Evolutionary conservation across 2,329 filamentous ascomycete species (phyloP), one percentile per base, ranked within the genome.

Genomic region (Sarocladium brachiariae): DNA sequence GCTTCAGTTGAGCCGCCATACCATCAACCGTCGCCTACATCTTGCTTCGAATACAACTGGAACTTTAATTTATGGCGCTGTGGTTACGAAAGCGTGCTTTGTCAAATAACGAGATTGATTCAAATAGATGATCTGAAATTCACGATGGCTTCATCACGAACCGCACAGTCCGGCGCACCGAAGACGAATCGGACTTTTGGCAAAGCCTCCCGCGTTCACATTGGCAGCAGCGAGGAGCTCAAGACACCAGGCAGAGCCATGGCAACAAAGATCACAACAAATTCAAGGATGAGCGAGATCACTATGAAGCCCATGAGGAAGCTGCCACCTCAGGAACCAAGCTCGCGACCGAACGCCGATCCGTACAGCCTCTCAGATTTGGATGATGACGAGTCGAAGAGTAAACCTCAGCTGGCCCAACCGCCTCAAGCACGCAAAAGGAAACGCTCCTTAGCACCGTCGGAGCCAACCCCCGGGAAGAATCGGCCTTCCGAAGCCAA

Each of bases 311-410:
- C 43, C 10, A 10, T 33, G 10, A 10, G 10, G 3, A 19, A 31
- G 21, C n/a, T 25, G 13, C 21, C 4, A 33, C 14, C 31, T 14
- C 10, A 33, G 3, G 23, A 7, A 18, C 7, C 23, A 11, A 4
- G 21, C 7, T 19, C 6, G 13, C 21, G n/a, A 43, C 4, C 31
- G 24, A 16, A 25, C n/a, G 31, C 19, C 46, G 46, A 49, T 21
- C 46, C 46, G 30, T 49, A 49, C 18, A 49, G 46, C 24, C 46
- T 49, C 21, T 49, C 46, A 14, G 46, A 49, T 16, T 16, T 49
- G 10, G 46, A 49, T 16, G 30, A 48, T n/a, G 46, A 49, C 27
- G 23, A 45, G 10, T 14, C 23, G 6, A 39, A 6, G 35, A 10
- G 3, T 10, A 45, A 16, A 7, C 21, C 39, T 4, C 39, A 19